Percentiles rank a stretch among this genome's conserved stretches.
Conservation (phyloP, 306 rosid species). For the Inga oerstediana region DNA sequence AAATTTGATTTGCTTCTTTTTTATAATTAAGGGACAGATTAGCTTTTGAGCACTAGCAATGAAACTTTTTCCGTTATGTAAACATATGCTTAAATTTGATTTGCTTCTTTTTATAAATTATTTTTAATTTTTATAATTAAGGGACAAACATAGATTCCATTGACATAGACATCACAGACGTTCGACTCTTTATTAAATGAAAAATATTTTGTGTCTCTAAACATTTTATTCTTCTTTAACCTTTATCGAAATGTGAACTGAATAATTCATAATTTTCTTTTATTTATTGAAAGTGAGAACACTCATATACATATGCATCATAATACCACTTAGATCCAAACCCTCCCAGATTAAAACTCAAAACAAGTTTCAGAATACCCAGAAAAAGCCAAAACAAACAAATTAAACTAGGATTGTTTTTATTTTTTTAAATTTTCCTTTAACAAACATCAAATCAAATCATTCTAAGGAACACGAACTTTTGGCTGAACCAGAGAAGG, state of each 20-base stretch:
- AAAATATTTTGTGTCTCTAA: not conserved
- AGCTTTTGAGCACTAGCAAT: not conserved
- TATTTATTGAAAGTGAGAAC: not conserved
- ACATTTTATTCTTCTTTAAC: not conserved
- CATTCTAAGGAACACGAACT: not conserved
- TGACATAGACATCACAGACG: not conserved
- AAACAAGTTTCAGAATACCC: not conserved
- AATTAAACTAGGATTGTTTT: not conserved
- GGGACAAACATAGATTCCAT: not conserved
- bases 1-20: not conserved
- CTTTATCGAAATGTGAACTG: not conserved
- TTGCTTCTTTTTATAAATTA: not conserved
- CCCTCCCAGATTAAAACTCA: not conserved
- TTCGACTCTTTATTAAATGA: not conserved
- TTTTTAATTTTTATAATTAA: not conserved
- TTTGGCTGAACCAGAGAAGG: conserved; percentile 22
- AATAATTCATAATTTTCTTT: not conserved
- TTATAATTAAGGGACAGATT: not conserved
- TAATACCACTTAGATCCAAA: not conserved
- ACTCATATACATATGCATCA: not conserved
- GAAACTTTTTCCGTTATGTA: not conserved
- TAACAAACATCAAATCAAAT: not conserved
- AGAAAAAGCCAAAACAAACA: not conserved
- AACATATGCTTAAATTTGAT: not conserved
- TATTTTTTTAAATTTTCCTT: not conserved